These are phyloP conservation scores for Flueggea neowawraea DNA, from an alignment of 441 rosid species.

Conservation along the genomic window DNA sequence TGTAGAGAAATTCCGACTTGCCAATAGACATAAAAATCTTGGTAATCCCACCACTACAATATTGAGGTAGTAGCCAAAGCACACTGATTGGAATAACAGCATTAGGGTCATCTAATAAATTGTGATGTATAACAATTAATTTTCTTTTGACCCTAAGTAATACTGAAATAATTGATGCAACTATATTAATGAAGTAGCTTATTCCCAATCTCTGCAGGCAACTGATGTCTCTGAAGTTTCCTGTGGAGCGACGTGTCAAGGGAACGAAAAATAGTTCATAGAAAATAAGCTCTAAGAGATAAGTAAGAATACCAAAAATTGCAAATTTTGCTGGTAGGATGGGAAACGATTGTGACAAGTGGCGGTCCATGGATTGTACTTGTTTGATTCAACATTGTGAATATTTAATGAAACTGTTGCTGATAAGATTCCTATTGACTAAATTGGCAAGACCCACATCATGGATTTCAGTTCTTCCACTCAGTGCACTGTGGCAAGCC, in stretches of 20 bases:
- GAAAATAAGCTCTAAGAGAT: conserved; percentile 36
- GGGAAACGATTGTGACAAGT: conserved; percentile 43
- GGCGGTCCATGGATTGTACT: conserved; percentile 59
- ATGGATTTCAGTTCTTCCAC: conserved; percentile 58
- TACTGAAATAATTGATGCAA: conserved; percentile 37
- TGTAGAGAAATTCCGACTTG: conserved; percentile 58
- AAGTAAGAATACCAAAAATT: conserved; percentile 34
- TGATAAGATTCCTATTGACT: conserved; percentile 45
- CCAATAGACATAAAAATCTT: too few species aligned
- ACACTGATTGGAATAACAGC: conserved; percentile 44
- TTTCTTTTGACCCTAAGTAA: conserved; percentile 44
- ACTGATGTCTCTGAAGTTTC: conserved; percentile 43
- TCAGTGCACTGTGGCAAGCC: conserved; percentile 52
- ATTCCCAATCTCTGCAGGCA: conserved; percentile 58
- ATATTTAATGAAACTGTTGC: conserved; percentile 49
- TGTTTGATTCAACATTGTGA: conserved; percentile 46
- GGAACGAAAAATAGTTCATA: conserved; percentile 58
- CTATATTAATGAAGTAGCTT: conserved; percentile 35
- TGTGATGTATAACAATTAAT: conserved; percentile 37
- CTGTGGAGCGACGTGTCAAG: conserved; percentile 35
- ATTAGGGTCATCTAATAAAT: conserved; percentile 31
- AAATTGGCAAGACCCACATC: too few species aligned
- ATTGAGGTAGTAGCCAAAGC: too few species aligned
- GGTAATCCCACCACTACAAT: too few species aligned
- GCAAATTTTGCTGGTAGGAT: conserved; percentile 58